Conservation (phyloP, 345 rosid genomes). For the Hirschfeldia incana region DNA sequence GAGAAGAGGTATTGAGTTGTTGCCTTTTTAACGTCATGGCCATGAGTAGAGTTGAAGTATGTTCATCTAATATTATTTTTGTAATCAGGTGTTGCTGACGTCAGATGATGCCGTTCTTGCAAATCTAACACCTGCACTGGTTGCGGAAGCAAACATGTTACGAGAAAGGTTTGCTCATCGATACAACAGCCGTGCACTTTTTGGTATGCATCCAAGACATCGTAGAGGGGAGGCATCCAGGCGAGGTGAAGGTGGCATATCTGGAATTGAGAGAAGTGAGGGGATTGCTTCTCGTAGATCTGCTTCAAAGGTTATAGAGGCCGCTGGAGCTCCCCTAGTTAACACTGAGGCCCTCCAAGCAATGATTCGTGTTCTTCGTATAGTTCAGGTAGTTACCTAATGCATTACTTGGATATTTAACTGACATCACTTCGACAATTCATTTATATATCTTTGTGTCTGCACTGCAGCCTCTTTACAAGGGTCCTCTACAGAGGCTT, state of each 20-base stretch:
- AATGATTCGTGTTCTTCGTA: conserved; percentile 83
- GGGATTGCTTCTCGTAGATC: conserved; percentile 69
- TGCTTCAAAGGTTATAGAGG: conserved; percentile 72
- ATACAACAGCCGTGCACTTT: conserved; percentile 73
- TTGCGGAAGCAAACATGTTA: conserved; percentile 97
- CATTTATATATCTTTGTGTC: conserved; percentile 13
- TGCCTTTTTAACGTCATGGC: neutral
- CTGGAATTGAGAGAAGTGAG: conserved; percentile 61
- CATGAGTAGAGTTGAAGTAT: neutral
- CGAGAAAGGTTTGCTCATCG: conserved; percentile 96
- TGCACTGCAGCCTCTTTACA: conserved; percentile 87
- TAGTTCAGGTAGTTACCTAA: conserved; percentile 84
- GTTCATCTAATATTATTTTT: conserved; percentile 15
- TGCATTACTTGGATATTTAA: neutral
- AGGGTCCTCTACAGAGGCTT: conserved; percentile 92
- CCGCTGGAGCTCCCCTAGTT: conserved; percentile 90
- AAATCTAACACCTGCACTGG: conserved; percentile 95
- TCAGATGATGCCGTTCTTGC: conserved; percentile 97
- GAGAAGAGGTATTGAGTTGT: conserved; percentile 75
- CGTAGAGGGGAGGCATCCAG: conserved; percentile 96
- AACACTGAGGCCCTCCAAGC: conserved; percentile 77
- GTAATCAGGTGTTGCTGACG: conserved; percentile 80
- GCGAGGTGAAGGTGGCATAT: conserved; percentile 72
- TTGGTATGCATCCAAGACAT: conserved; percentile 93
- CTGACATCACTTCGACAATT: conserved; percentile 10